phyloP scores from a whole-genome alignment of 225 moss, liverwort and hornwort genomes.

The Polytrichum commune region DNA sequence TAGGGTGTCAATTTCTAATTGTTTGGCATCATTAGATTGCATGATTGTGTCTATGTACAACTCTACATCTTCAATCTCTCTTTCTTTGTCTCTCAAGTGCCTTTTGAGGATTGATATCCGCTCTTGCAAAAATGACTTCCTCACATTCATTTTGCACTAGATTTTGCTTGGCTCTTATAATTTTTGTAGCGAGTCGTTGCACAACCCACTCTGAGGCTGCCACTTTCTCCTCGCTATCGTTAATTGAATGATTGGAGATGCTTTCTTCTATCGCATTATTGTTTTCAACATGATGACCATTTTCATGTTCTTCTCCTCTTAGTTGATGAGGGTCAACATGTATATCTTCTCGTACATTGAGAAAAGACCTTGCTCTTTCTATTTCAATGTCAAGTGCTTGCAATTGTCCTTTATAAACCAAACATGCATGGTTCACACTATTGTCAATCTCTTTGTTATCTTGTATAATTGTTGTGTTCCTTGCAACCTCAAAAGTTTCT shows the following conservation, averaged over 20 bases:
- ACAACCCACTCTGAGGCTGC: constrained; percentile 68
- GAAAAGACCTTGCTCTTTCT: neutral
- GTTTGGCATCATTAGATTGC: constrained; percentile 29
- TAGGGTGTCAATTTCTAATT: constrained; percentile 41
- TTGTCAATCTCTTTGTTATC: constrained; percentile 7
- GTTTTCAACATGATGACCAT: too few species aligned
- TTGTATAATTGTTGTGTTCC: neutral
- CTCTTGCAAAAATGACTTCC: constrained; percentile 39
- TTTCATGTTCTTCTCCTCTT: too few species aligned
- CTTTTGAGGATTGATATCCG: constrained; percentile 44
- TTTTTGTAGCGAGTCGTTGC: constrained; percentile 52
- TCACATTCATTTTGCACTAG: constrained; percentile 47
- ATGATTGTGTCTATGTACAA: constrained; percentile 38
- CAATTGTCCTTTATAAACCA: constrained; percentile 7
- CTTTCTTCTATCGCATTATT: too few species aligned
- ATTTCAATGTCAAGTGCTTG: constrained; percentile 8
- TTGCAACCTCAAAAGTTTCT: neutral
- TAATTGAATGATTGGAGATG: too few species aligned
- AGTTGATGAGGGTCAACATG: constrained; percentile 16
- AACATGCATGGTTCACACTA: constrained; percentile 9
- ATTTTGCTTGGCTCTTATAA: constrained; percentile 52
- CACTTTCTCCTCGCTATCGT: constrained; percentile 55
- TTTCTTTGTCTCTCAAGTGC: constrained; percentile 50
- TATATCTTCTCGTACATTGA: constrained; percentile 11
- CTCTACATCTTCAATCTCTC: constrained; percentile 57